Evolutionary conservation across 257 asterid genomes (phyloP), one percentile per base, ranked within the genome.

Genomic region (Primulina tabacum): DNA sequence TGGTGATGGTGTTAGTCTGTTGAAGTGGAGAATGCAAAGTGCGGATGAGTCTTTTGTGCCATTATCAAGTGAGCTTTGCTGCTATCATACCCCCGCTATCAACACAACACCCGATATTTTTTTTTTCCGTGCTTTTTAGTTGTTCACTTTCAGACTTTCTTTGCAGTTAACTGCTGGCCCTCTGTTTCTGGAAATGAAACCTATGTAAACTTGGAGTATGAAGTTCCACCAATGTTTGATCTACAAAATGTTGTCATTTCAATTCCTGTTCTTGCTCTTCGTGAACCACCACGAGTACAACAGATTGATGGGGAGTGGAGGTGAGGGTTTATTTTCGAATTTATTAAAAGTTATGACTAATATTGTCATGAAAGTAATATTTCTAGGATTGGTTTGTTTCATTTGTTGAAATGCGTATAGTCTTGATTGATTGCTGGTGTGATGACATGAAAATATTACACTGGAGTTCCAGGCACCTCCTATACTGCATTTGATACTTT

Each of bases 271-370:
- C 95, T 91, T 26, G 86, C 86, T 72, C 83, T 88, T 62, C 80
- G 86, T 58, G 95, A 85, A n/a, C 83, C 84, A 57, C 95, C 91
- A 62, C 78, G 37, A 53, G 85, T 85, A 35, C 76, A 76, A 60
- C 90, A 88, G 83, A 81, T 85, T 60, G 89, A 88, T 73, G 95
- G 95, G 57, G 95, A 88, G 58, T 88, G 88, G 89, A 85, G 87
- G 95, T 85, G 57, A 78, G 55, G 32, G 6, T 64, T 72, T 24
- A 52, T 29, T 28, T 62, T 62, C 7, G 40, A 8, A 21, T 26
- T 69, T 24, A 24, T 30, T 21, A 33, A 50, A 5, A 16, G 11
- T 32, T 30, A 40, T 50, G 26, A 30, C 14, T 43, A 56, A 3
- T 60, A 18, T 38, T 60, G 11, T 21, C 9, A 52, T 29, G 8